phyloP scores from a whole-genome alignment of 164 flowering plant species.

The Vitis vinifera region ASM3070453v1 NC_081805.1:25456501-25457000 shows the following conservation, averaged over 20 bases:
- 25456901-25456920: not conserved
- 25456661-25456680: slow-evolving; percentile 79
- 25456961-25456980: too few species aligned
- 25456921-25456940: too few species aligned
- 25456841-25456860: slow-evolving; percentile 4
- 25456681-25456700: slow-evolving; percentile 91
- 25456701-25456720: slow-evolving; percentile 92
- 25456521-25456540: slow-evolving; percentile 67
- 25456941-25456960: too few species aligned
- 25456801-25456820: slow-evolving; percentile 89
- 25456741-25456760: slow-evolving; percentile 93
- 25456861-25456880: not conserved
- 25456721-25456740: slow-evolving; percentile 93
- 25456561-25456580: slow-evolving; percentile 97
- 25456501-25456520: slow-evolving; percentile 60
- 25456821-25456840: slow-evolving; percentile 21
- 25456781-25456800: slow-evolving; percentile 99
- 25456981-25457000: too few species aligned
- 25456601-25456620: slow-evolving; percentile 12
- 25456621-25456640: slow-evolving; percentile 7
- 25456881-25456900: not conserved
- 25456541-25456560: slow-evolving; percentile 96
- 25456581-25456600: slow-evolving; percentile 14
- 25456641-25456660: slow-evolving; percentile 49
- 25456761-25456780: slow-evolving; percentile 85